phyloP scores from a whole-genome alignment of 1,284 basidiomycete genomes.

The Marasmius fiardii region DNA sequence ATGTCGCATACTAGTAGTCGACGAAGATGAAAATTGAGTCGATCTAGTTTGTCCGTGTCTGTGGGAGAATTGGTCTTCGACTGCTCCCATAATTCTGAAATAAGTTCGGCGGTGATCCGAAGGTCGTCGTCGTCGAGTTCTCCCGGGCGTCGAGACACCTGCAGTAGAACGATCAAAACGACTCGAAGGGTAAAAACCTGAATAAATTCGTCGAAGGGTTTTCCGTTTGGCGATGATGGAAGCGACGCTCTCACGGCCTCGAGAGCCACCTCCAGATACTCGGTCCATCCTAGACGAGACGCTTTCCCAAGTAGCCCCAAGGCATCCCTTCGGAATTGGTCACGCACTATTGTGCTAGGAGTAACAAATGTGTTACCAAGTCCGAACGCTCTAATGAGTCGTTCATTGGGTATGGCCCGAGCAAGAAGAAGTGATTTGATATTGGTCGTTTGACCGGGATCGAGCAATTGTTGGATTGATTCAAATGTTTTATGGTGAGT shows the following conservation, averaged over 20 bases:
- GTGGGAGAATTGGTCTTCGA: constrained; percentile 28
- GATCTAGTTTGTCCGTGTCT: constrained; percentile 8
- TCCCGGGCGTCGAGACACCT: constrained; percentile 25
- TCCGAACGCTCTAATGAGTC: constrained; percentile 38
- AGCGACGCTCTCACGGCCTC: constrained; percentile 29
- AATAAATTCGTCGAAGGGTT: constrained; percentile 35
- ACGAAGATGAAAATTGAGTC: constrained; percentile 27
- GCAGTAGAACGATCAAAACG: constrained; percentile 38
- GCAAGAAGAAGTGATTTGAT: constrained; percentile 26
- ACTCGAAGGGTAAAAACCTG: constrained; percentile 40
- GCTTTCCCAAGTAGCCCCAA: constrained; percentile 17
- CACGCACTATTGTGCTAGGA: constrained; percentile 24
- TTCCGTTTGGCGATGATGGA: constrained; percentile 8
- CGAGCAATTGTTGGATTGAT: constrained; percentile 21
- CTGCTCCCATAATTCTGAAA: constrained; percentile 38
- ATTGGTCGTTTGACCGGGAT: constrained; percentile 22
- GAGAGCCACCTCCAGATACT: constrained; percentile 26
- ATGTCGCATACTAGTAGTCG: constrained; percentile 32
- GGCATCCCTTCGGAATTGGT: constrained; percentile 28
- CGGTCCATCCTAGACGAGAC: constrained; percentile 23
- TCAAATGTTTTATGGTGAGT: background rate
- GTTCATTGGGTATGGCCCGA: constrained; percentile 39
- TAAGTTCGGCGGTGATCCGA: constrained; percentile 29
- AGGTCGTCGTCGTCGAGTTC: constrained; percentile 29
- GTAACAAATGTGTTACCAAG: constrained; percentile 41